Evolutionary conservation across 176 grass and related monocot genomes (phyloP), one percentile per base, ranked within the genome.

Genomic region (Zoysia japonica): DNA sequence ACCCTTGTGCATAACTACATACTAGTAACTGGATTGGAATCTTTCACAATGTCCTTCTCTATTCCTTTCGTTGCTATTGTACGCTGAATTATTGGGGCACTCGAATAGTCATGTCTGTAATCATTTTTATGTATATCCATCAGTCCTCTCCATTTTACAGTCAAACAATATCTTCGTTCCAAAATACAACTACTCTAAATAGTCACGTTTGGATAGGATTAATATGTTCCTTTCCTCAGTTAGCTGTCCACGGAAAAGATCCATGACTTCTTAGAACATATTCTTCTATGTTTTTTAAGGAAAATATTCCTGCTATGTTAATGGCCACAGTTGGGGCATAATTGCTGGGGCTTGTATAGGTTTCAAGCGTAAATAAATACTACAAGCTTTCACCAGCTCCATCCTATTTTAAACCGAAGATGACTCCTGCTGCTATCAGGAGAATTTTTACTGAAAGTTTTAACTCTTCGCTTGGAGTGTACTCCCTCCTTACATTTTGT

Each of bases 241-340:
- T 54, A 77, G 46, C 12, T 85, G 49, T 64, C 10, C 48, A 37
- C 7, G 55, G 75, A 37, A 80, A 88, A 70, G 65, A 57, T 65
- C 15, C 47, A 55, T 17, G 2, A 41, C 9, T 70, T 74, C 5
- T 48, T 54, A 15, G 68, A 15, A 17, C 42, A 46, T 28, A 28
- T 28, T 28, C 28, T 28, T 28, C 28, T 28, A 28, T 28, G 28
- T 28, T 28, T 28, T 28, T 28, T 28, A 28, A 28, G 28, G 28
- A 28, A 28, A 61, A 42, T 78, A 19, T 44, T 68, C 20, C 11
- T 55, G 35, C 1, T 16, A 55, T 79, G 39, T 65, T n/a, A 74
- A 74, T 80, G 16, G 1, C 5, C 62, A 41, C 19, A 79, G 67
- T 61, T 57, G 55, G 16, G 16, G 55, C 54, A 56, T 54, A 54